A percentile compares a stretch with the other conserved stretches of the same genome.
phyloP scores from a whole-genome alignment of 176 grass and related monocot genomes.

The Puccinellia tenuiflora region DNA sequence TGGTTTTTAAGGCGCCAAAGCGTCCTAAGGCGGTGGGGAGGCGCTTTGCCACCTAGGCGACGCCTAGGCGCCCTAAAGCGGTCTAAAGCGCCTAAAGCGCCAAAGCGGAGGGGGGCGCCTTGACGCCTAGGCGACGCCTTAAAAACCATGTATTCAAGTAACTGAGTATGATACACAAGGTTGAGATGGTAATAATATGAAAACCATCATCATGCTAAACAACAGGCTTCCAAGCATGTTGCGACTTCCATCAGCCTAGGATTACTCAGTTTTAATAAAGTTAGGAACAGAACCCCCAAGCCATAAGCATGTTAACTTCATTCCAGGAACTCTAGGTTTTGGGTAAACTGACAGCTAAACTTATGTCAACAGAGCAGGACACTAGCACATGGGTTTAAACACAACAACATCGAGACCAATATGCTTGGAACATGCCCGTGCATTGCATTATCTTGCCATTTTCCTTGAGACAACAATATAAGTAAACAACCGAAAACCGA shows the following conservation, averaged over 20 bases:
- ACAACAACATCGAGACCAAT: background rate
- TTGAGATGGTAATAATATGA: background rate
- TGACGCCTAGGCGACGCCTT: too few species aligned
- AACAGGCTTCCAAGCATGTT: background rate
- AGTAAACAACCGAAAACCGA: too few species aligned
- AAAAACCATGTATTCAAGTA: too few species aligned
- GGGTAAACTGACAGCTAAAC: background rate
- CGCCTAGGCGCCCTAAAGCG: too few species aligned
- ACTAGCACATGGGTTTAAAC: background rate
- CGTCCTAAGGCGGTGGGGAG: too few species aligned
- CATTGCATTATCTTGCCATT: background rate
- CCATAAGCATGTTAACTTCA: constrained; percentile 7
- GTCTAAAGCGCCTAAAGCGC: too few species aligned
- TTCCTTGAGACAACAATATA: background rate
- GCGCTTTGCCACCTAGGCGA: too few species aligned
- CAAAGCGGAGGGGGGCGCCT: too few species aligned
- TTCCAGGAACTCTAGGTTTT: background rate
- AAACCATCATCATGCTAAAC: background rate
- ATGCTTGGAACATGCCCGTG: too few species aligned
- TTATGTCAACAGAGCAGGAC: constrained; percentile 1
- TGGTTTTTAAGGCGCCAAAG: too few species aligned
- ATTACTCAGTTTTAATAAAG: background rate
- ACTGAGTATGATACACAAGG: too few species aligned
- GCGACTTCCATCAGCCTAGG: background rate
- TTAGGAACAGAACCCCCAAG: background rate